These are phyloP conservation scores for Pontederia paniculata DNA, from an alignment of 176 grass and related monocot species.

Conservation along the genomic window DNA sequence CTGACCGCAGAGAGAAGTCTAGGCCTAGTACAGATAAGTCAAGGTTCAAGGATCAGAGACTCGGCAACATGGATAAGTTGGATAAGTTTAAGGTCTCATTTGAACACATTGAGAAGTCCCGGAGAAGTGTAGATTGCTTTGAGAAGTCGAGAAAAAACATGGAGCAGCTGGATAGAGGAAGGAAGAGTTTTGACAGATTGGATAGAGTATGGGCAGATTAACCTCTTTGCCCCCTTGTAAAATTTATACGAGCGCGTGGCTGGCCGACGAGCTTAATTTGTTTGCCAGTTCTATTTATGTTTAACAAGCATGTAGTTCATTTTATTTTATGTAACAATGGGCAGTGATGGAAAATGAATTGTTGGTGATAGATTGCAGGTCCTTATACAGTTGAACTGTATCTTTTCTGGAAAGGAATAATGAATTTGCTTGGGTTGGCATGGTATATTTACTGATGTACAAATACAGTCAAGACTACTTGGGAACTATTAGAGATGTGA, in stretches of 20 bases:
- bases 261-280: constrained; percentile 20
- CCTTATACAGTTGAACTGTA: not conserved
- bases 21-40: constrained; percentile 41
- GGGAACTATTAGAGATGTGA: too few relatives aligned
- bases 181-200: constrained; percentile 84
- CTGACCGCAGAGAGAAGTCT: constrained; percentile 41
- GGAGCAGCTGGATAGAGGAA: constrained; percentile 53
- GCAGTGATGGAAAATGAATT: not conserved
- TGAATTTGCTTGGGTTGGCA: too few relatives aligned
- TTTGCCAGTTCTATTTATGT: constrained; percentile 26
- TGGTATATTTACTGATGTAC: too few relatives aligned
- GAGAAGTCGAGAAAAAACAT: constrained; percentile 54
- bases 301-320: constrained; percentile 27
- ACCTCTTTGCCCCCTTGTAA: constrained; percentile 27
- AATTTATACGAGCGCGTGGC: constrained; percentile 35
- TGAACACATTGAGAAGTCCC: constrained; percentile 72
- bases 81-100: constrained; percentile 60
- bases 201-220: constrained; percentile 79
- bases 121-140: constrained; percentile 68
- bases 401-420: not conserved
- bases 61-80: constrained; percentile 55
- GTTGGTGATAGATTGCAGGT: not conserved
- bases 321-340: constrained; percentile 21
- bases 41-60: constrained; percentile 48
- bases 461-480: too few relatives aligned